Percentiles rank a stretch among this genome's conserved stretches.
These are phyloP conservation scores for Puccinia coronata DNA, from an alignment of 1,284 basidiomycete genomes.

Conservation along the genomic window DNA sequence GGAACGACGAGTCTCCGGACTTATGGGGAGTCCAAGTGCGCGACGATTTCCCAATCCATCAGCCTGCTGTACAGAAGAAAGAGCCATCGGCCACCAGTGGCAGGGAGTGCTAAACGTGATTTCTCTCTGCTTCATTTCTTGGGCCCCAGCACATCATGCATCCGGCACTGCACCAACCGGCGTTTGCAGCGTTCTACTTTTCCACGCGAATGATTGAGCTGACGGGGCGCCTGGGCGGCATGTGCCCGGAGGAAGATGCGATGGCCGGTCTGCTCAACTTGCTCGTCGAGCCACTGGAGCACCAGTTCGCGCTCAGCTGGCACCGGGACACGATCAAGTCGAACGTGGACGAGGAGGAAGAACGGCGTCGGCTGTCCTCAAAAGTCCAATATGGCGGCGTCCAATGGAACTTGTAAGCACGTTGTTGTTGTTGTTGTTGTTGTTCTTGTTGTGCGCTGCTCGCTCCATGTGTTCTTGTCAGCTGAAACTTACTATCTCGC, in stretches of 20 bases:
- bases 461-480: no score
- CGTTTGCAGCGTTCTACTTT: slow-evolving; percentile 28
- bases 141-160: slow-evolving; percentile 39
- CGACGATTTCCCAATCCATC: neutral
- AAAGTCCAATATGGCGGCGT: slow-evolving; percentile 28
- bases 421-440: no score
- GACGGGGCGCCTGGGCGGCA: neutral
- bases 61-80: neutral
- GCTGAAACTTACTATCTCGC: no score
- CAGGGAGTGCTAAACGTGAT: neutral
- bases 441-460: no score
- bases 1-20: slow-evolving; percentile 28
- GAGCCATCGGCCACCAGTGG: neutral
- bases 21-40: slow-evolving; percentile 41
- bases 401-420: slow-evolving; percentile 35
- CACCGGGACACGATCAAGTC: slow-evolving; percentile 44
- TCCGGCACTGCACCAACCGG: slow-evolving; percentile 18
- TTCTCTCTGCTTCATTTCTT: no score
- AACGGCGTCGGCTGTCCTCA: neutral
- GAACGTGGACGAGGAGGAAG: slow-evolving; percentile 26
- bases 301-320: slow-evolving; percentile 33
- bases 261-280: slow-evolving; percentile 33
- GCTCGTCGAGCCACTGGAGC: slow-evolving; percentile 27
- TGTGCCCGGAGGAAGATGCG: neutral
- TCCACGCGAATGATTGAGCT: slow-evolving; percentile 24